Percentiles rank a stretch among this genome's conserved stretches.
phyloP scores from a whole-genome alignment of 1,284 basidiomycete species.

The Cutaneotrichosporon arboriforme region DNA sequence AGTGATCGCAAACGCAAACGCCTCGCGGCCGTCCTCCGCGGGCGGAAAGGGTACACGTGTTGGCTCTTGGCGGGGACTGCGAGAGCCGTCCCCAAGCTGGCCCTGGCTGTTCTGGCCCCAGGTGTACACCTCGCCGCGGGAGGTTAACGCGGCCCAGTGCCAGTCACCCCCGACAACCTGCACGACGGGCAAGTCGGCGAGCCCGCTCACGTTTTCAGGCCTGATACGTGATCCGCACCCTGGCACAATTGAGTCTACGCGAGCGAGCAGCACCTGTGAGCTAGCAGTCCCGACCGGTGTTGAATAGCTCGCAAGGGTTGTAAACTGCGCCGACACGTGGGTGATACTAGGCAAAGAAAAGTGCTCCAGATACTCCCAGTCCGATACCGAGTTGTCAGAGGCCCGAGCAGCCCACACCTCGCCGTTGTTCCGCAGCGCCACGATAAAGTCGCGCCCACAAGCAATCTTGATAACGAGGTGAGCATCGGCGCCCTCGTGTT shows the following conservation, averaged over 20 bases:
- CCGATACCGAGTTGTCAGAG: background rate
- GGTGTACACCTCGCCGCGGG: constrained; percentile 66
- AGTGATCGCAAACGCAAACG: constrained; percentile 69
- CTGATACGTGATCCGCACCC: constrained; percentile 6
- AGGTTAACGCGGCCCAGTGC: constrained; percentile 76
- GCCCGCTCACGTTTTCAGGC: constrained; percentile 61
- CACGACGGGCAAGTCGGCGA: constrained; percentile 70
- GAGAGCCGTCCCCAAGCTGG: constrained; percentile 64
- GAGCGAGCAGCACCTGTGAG: constrained; percentile 39
- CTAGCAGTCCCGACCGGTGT: constrained; percentile 48
- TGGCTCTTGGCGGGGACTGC: constrained; percentile 50
- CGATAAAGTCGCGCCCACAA: constrained; percentile 59
- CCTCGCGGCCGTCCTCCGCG: constrained; percentile 40
- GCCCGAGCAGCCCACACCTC: constrained; percentile 37
- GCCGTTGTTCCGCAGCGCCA: constrained; percentile 60
- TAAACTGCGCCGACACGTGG: constrained; percentile 78
- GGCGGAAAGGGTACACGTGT: constrained; percentile 60
- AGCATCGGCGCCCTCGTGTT: constrained; percentile 34
- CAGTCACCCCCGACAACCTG: constrained; percentile 84
- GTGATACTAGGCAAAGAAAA: constrained; percentile 40
- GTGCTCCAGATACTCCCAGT: constrained; percentile 45
- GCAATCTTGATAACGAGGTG: constrained; percentile 69
- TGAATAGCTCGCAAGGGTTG: constrained; percentile 73
- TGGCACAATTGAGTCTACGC: constrained; percentile 30
- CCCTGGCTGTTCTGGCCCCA: constrained; percentile 77